Conservation (phyloP, 2,329 filamentous ascomycete genomes). For the Monosporascus sp. region DNA sequence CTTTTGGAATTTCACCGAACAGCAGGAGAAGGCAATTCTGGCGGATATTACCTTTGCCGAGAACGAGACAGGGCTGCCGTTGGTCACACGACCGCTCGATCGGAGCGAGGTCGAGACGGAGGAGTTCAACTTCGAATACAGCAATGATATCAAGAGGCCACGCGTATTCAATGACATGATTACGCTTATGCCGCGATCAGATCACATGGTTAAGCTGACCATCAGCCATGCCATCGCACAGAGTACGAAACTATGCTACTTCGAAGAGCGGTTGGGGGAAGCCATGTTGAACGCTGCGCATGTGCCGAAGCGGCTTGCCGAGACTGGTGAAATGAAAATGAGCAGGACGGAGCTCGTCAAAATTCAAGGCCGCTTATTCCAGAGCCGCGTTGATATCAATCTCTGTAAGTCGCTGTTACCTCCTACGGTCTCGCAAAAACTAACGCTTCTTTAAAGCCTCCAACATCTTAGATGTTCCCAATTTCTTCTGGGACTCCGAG, state of each 20-base stretch:
- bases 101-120: constrained; percentile 96
- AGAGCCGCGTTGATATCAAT: constrained; percentile 93
- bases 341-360: constrained; percentile 85
- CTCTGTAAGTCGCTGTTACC: constrained; percentile 62
- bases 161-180: constrained; percentile 99
- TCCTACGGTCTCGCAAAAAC: constrained; percentile 11
- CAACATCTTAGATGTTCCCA: constrained; percentile 92
- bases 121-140: constrained; percentile 98
- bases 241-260: constrained; percentile 92
- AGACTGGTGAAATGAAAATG: constrained; percentile 90
- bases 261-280: constrained; percentile 91
- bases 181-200: constrained; percentile 77
- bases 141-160: constrained; percentile 74
- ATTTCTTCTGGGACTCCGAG: constrained; percentile 98
- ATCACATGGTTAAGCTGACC: constrained; percentile 98
- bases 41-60: constrained; percentile 89
- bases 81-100: constrained; percentile 74
- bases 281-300: constrained; percentile 93
- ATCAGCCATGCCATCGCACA: constrained; percentile 97
- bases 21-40: constrained; percentile 92
- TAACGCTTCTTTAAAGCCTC: constrained; percentile 53
- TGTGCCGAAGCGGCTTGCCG: constrained; percentile 80
- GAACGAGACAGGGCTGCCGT: constrained; percentile 55
- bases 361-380: constrained; percentile 85
- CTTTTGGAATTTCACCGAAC: constrained; percentile 97